Evolutionary conservation across 768 basidiomycete genomes (phyloP), one percentile per base, ranked within the genome.

Genomic region (Naganishia onofrii): DNA sequence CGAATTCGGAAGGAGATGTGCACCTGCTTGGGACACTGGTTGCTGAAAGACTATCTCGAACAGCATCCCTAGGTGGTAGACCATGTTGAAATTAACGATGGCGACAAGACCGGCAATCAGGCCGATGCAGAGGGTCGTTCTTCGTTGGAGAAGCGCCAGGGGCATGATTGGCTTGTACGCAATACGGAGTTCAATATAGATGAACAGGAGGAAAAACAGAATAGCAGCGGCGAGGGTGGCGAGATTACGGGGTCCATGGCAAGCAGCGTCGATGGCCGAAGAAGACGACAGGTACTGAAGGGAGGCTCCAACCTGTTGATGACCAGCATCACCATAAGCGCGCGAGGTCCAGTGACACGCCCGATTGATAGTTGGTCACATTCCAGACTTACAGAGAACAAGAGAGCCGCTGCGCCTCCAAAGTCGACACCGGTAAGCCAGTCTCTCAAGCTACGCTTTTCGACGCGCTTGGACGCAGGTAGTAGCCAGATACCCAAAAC

Each of bases 21-120:
- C 71, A n/a, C 71, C 71, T 3, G 71, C 71, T n/a, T 53, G 21
- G 8, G 71, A 65, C 15, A 69, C n/a, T 29, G 67, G 58, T 29
- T 72, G 67, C 36, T 72, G 46, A n/a, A 68, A 72, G 1, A 72
- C 71, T 21, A 72, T 69, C 60, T 72, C 71, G 67, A 72, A 72
- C 32, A 72, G 21, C 58, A 66, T 66, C 17, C 71, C 68, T 21
- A 72, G 48, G 52, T 72, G 71, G 46, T 72, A 72, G 52, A 65
- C 66, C 71, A 72, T 72, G 32, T 72, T 72, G 67, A 72, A 72
- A 34, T 69, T 72, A 8, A 72, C 71, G 12, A 69, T 54, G 15
- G 71, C 71, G 17, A 72, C 66, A 6, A 72, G 38, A 15, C 67
- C 67, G 0, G 71, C 67, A n/a, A 72, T 72, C 44, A 72, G 48